These are phyloP conservation scores for Rhynchospora breviuscula DNA, from an alignment of 176 grass and related monocot genomes.

Conservation along the genomic window DNA sequence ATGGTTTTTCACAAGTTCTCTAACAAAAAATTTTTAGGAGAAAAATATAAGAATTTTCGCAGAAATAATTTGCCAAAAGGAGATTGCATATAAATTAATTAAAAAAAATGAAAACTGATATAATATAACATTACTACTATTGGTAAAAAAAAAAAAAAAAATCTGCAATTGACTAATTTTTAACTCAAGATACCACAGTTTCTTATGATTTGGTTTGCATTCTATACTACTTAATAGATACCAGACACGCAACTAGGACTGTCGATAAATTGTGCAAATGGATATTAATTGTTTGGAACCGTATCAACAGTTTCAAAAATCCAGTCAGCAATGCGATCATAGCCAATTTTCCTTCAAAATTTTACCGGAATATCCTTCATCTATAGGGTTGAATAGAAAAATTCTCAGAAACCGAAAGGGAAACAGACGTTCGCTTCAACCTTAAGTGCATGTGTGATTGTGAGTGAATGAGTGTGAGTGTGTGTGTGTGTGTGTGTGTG, in stretches of 20 bases:
- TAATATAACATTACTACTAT: too few species aligned
- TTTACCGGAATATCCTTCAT: background rate
- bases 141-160: background rate
- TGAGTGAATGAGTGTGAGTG: background rate
- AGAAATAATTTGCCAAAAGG: background rate
- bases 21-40: conserved; percentile 30
- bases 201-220: background rate
- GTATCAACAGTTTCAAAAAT: background rate
- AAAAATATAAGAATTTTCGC: conserved; percentile 6
- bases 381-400: too few species aligned
- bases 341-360: background rate
- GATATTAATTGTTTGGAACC: background rate
- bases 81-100: background rate
- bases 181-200: background rate
- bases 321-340: background rate
- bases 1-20: conserved; percentile 75
- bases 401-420: too few species aligned
- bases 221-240: background rate
- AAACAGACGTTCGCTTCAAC: background rate
- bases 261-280: background rate
- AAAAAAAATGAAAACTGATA: background rate
- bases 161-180: background rate
- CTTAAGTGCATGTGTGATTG: background rate
- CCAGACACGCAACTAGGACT: background rate
- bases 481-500: background rate